These are phyloP conservation scores for Balamuthia mandrillaris DNA, from an alignment of 208 protist species.

Conservation along the genomic window DNA sequence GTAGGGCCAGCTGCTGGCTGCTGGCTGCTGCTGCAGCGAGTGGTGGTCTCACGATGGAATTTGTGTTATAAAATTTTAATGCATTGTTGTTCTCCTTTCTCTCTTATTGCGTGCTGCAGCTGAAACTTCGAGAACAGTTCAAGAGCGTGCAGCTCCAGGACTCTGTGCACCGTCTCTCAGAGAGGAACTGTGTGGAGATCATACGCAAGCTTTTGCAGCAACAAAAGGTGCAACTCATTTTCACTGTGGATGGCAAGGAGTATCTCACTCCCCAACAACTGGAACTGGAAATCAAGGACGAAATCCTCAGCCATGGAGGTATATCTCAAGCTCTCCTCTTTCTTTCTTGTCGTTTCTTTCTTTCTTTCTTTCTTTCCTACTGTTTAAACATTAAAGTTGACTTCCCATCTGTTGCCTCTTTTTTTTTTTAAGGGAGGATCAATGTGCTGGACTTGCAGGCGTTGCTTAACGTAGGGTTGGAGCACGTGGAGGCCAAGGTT, in stretches of 20 bases:
- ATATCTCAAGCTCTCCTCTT: neutral
- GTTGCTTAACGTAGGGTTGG: slow-evolving; percentile 58
- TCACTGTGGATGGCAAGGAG: slow-evolving; percentile 62
- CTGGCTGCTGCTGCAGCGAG: too few relatives aligned
- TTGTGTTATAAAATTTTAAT: too few relatives aligned
- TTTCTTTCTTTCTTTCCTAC: neutral
- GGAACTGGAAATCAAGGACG: slow-evolving; percentile 62
- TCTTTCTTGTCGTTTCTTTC: neutral
- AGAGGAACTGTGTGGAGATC: slow-evolving; percentile 67
- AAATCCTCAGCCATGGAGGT: slow-evolving; percentile 47
- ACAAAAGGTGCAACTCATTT: slow-evolving; percentile 49
- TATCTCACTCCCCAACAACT: slow-evolving; percentile 65
- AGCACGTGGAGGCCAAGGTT: slow-evolving; percentile 48
- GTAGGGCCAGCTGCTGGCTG: too few relatives aligned
- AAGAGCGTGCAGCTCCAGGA: slow-evolving; percentile 32
- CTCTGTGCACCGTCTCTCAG: slow-evolving; percentile 46
- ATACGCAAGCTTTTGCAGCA: slow-evolving; percentile 50
- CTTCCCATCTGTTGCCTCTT: too few relatives aligned
- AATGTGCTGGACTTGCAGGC: slow-evolving; percentile 52
- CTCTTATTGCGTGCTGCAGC: too few relatives aligned
- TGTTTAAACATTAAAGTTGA: neutral
- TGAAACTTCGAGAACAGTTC: slow-evolving; percentile 42
- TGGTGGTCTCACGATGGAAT: too few relatives aligned
- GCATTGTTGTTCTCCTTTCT: too few relatives aligned
- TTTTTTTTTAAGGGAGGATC: slow-evolving; percentile 39